Percentiles rank a stretch among this genome's conserved stretches.
Evolutionary conservation across 1,139 yeast genomes (phyloP).

Genomic region (Pichia sp.): DNA sequence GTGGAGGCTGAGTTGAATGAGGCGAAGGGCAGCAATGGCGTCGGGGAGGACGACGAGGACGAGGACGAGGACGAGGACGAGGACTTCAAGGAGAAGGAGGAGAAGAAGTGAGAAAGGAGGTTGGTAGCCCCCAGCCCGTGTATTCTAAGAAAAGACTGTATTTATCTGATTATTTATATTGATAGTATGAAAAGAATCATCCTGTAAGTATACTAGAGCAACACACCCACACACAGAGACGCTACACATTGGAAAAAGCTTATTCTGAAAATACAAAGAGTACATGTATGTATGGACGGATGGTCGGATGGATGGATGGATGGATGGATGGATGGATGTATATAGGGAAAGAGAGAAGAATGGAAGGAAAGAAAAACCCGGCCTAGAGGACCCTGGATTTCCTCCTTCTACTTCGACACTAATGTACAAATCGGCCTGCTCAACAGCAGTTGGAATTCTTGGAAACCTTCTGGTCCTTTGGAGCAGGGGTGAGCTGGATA

Average conservation of each 20-base stretch:
- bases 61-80: slow-evolving; percentile 35
- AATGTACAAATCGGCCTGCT: slow-evolving; percentile 6
- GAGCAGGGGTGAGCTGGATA: slow-evolving; percentile 89
- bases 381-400: neutral
- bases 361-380: neutral
- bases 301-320: too few species aligned
- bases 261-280: slow-evolving; percentile 1
- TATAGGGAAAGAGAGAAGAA: neutral
- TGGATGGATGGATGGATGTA: too few species aligned
- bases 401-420: neutral
- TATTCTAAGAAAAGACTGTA: neutral
- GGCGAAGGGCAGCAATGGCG: slow-evolving; percentile 45
- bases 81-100: slow-evolving; percentile 26
- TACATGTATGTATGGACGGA: neutral
- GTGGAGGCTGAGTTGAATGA: slow-evolving; percentile 71
- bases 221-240: too few species aligned
- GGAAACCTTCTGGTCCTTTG: slow-evolving; percentile 67
- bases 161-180: neutral
- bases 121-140: neutral
- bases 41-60: slow-evolving; percentile 45
- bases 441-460: slow-evolving; percentile 69
- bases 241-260: neutral
- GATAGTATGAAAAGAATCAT: neutral
- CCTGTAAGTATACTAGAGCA: too few species aligned
- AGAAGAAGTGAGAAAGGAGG: slow-evolving; percentile 10